These are phyloP conservation scores for Gymnopilus junonius DNA, from an alignment of 768 basidiomycete species.

Conservation along the genomic window DNA sequence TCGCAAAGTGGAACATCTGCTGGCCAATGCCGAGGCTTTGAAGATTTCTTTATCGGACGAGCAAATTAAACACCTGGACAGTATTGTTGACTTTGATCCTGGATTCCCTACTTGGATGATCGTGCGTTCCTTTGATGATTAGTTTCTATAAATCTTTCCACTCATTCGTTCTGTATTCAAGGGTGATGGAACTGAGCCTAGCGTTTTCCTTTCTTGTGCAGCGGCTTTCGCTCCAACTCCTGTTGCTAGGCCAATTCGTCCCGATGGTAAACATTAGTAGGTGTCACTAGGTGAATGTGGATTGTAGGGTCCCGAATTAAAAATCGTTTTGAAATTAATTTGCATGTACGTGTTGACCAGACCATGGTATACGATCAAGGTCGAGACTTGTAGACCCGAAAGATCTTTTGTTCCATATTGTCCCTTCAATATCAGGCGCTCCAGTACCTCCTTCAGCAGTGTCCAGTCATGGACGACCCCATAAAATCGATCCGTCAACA, in stretches of 20 bases:
- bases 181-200: not conserved
- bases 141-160: not conserved
- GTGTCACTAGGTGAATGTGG: not conserved
- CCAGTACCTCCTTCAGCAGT: too few relatives aligned
- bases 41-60: conserved; percentile 47
- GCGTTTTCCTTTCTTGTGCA: not conserved
- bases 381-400: too few relatives aligned
- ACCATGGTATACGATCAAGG: too few relatives aligned
- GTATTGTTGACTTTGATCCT: conserved; percentile 43
- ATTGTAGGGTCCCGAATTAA: too few relatives aligned
- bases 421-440: too few relatives aligned
- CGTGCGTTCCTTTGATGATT: conserved; percentile 24
- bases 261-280: not conserved
- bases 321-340: too few relatives aligned
- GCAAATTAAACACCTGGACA: conserved; percentile 51
- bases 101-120: conserved; percentile 48
- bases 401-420: too few relatives aligned
- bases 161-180: not conserved
- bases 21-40: conserved; percentile 54
- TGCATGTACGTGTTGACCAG: too few relatives aligned
- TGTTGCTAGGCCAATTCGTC: conserved; percentile 14
- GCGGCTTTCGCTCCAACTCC: not conserved
- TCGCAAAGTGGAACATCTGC: conserved; percentile 55
- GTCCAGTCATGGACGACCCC: too few relatives aligned
- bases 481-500: too few relatives aligned